Evolutionary conservation across 129 eudicot species (phyloP).

Genomic region (Flaveria linearis): DNA sequence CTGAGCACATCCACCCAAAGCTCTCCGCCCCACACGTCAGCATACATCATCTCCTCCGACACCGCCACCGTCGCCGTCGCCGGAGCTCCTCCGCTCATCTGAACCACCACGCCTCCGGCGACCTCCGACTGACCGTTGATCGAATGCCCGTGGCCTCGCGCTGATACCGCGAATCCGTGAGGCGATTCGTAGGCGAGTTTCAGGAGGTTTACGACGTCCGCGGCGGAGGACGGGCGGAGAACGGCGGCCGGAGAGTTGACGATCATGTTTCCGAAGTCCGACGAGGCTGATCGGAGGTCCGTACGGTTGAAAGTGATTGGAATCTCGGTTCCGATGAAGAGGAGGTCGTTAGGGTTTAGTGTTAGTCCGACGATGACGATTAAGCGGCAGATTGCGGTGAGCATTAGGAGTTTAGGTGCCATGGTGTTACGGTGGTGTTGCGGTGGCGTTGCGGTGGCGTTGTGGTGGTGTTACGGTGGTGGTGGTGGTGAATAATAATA

Average conservation of each 20-base stretch:
- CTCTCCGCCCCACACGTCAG: conserved; percentile 54
- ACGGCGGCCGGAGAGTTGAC: conserved; percentile 55
- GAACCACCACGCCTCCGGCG: conserved; percentile 57
- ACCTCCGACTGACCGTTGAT: conserved; percentile 80
- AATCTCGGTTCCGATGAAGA: conserved; percentile 37
- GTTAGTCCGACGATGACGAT: conserved; percentile 70
- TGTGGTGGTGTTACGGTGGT: too few relatives aligned
- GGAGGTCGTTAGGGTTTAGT: conserved; percentile 50
- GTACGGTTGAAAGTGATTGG: conserved; percentile 43
- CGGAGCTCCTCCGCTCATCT: conserved; percentile 53
- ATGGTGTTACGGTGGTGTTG: conserved; percentile 27
- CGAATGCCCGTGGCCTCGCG: conserved; percentile 94
- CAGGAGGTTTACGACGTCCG: conserved; percentile 55
- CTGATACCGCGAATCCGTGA: conserved; percentile 63
- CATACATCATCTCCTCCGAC: conserved; percentile 47
- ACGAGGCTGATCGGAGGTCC: conserved; percentile 51
- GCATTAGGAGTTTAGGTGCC: conserved; percentile 49
- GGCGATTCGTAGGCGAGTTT: conserved; percentile 50
- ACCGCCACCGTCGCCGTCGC: conserved; percentile 29
- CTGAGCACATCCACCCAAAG: conserved; percentile 52
- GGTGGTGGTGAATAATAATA: too few relatives aligned
- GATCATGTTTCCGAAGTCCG: conserved; percentile 59
- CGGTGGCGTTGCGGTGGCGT: not conserved
- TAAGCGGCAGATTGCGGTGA: conserved; percentile 54
- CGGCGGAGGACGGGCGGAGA: conserved; percentile 59